These are phyloP conservation scores for Pestalotiopsis sp. DNA, from an alignment of 2,329 filamentous ascomycete genomes.

Conservation along the genomic window DNA sequence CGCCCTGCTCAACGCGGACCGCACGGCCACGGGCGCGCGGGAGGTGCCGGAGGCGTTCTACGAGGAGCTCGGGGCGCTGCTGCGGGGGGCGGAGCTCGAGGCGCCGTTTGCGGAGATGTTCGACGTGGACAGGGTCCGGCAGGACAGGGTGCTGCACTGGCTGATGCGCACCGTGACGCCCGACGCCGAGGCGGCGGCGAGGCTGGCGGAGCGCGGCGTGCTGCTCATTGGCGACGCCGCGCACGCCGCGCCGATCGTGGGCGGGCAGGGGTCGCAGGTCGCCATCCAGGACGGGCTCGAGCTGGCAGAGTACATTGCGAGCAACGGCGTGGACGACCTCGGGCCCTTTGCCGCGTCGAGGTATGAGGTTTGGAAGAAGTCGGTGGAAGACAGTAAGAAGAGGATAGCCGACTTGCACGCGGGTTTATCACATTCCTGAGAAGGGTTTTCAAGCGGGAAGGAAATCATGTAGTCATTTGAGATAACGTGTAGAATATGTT, in stretches of 20 bases:
- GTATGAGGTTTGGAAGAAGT: not conserved
- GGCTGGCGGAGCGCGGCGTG: not conserved
- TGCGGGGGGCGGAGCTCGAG: not conserved
- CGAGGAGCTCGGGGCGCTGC: constrained; percentile 1
- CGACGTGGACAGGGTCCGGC: constrained; percentile 6
- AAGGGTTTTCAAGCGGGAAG: not conserved
- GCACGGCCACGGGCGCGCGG: not conserved
- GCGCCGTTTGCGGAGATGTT: constrained; percentile 4
- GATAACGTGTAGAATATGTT: no score
- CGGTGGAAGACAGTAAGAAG: not conserved
- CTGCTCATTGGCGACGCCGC: not conserved
- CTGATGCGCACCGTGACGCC: constrained; percentile 5
- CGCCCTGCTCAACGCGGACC: constrained; percentile 7
- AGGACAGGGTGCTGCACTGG: constrained; percentile 7
- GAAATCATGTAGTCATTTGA: not conserved
- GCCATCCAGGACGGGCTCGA: not conserved
- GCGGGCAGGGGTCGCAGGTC: not conserved
- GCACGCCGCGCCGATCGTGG: not conserved
- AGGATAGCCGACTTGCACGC: not conserved
- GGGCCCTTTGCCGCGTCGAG: not conserved
- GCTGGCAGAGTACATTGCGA: constrained; percentile 1
- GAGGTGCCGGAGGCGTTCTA: constrained; percentile 10
- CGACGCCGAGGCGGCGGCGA: not conserved
- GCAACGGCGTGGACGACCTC: not conserved
- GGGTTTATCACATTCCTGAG: not conserved